Base-by-base conservation (phyloP, 306 rosid species). In the Rubus idaeus region DNA sequence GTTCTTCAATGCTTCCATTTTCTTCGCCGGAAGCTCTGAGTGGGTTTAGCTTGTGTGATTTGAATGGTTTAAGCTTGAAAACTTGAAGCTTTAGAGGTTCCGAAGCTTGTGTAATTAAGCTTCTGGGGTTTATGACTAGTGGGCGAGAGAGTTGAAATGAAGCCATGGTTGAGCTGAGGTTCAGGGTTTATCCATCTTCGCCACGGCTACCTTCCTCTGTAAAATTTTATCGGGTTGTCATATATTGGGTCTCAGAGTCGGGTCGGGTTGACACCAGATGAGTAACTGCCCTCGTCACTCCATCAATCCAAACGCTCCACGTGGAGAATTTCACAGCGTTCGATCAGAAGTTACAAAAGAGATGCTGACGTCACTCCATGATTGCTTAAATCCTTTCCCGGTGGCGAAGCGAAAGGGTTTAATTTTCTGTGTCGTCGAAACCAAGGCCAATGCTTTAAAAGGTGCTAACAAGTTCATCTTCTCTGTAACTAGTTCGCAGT, bases 181-280 rank as follows among this genome's bases (percentile, higher is more conserved):
- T 74, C 73, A 87, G 93, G 89, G 90, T 85, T 87, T 85, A 79
- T 84, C 76, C 86, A 81, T 78, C 45, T 35, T 64, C 62, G 65
- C 17, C 57, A n/a, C 35, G 21, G 45, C 58, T 10, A 11, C 16
- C 14, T 41, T 21, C 21, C 17, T 30, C 57, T n/a, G 17, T 44
- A 16, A 44, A 44, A 56, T 74, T 44, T 71, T 83, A 81, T 80
- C 81, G 77, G 81, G 72, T 83, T 60, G 42, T 10, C 17, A 50
- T 40, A 69, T 57, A 44, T 77, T 37, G 42, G 26, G 11, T 18
- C 35, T 10, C 3, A 42, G 9, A 16, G 10, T 17, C 57, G 80
- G 72, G 45, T 68, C 63, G 53, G 82, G 10, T 61, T 53, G 5
- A 30, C 6, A 44, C 10, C 0, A 67, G 6, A 23, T 0, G 17